These are phyloP conservation scores for Agaricales sp. DNA, from an alignment of 1,284 basidiomycete species.

Conservation along the genomic window DNA sequence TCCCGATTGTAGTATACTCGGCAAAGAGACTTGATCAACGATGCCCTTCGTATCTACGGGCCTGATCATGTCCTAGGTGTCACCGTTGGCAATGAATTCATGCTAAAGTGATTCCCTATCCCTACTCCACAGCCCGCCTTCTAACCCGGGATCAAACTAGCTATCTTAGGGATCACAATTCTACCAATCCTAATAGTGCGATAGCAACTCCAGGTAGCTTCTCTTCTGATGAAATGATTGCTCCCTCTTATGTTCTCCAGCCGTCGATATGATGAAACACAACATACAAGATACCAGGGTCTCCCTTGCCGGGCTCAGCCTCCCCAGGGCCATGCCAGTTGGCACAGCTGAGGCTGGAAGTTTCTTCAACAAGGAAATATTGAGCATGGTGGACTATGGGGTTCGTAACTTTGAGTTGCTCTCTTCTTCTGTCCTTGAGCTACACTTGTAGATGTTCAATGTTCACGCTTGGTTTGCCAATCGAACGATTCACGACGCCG, in stretches of 20 bases:
- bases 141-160: no score
- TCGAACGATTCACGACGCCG: conserved; percentile 12
- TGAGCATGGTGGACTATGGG: conserved; percentile 67
- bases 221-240: conserved; percentile 31
- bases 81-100: conserved; percentile 77
- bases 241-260: conserved; percentile 57
- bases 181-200: no score
- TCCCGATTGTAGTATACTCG: conserved; percentile 13
- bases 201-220: background rate
- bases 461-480: conserved; percentile 11
- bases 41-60: conserved; percentile 44
- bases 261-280: no score
- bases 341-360: conserved; percentile 90
- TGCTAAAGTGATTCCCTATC: conserved; percentile 51
- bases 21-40: conserved; percentile 13
- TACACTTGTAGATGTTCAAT: conserved; percentile 25
- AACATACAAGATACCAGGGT: conserved; percentile 55
- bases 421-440: no score
- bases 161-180: no score
- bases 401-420: conserved; percentile 23
- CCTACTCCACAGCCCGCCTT: background rate
- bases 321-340: conserved; percentile 54
- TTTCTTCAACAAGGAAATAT: conserved; percentile 69
- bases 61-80: conserved; percentile 70
- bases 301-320: conserved; percentile 41